Evolutionary conservation across 768 basidiomycete species (phyloP).

Genomic region (Lentinula detonsa): DNA sequence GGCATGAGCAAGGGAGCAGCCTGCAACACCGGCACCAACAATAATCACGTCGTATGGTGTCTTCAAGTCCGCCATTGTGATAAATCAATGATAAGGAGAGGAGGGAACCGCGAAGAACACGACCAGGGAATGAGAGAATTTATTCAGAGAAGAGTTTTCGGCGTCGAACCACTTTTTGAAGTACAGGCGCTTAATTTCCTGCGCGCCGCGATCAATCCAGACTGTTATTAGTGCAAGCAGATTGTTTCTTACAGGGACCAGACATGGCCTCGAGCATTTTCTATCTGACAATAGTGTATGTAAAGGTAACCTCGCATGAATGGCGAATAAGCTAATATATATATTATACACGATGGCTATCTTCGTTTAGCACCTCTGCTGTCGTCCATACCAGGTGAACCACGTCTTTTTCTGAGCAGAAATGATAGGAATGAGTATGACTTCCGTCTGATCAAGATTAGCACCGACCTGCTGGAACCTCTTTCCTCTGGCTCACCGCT

Average conservation of each 20-base stretch:
- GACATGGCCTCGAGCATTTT: neutral
- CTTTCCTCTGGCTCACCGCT: constrained; percentile 68
- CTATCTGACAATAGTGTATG: neutral
- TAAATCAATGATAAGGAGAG: neutral
- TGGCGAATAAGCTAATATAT: neutral
- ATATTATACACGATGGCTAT: constrained; percentile 22
- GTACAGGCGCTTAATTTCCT: neutral
- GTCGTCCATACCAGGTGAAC: constrained; percentile 66
- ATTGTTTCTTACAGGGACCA: neutral
- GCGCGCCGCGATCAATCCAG: neutral
- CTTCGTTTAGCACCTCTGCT: constrained; percentile 65
- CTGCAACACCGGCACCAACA: constrained; percentile 90
- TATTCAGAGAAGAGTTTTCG: neutral
- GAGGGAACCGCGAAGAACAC: neutral
- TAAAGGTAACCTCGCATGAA: neutral
- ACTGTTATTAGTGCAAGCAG: neutral
- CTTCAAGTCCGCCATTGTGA: neutral
- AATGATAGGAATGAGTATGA: constrained; percentile 1
- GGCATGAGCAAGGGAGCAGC: constrained; percentile 80
- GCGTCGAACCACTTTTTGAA: constrained; percentile 1
- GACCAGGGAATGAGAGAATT: neutral
- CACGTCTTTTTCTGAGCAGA: constrained; percentile 58
- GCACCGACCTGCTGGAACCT: constrained; percentile 47
- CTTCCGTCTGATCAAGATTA: neutral
- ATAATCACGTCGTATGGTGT: constrained; percentile 71